Base-by-base conservation (phyloP, 1,139 yeast genomes). In the Blastobotrys proliferans region DNA sequence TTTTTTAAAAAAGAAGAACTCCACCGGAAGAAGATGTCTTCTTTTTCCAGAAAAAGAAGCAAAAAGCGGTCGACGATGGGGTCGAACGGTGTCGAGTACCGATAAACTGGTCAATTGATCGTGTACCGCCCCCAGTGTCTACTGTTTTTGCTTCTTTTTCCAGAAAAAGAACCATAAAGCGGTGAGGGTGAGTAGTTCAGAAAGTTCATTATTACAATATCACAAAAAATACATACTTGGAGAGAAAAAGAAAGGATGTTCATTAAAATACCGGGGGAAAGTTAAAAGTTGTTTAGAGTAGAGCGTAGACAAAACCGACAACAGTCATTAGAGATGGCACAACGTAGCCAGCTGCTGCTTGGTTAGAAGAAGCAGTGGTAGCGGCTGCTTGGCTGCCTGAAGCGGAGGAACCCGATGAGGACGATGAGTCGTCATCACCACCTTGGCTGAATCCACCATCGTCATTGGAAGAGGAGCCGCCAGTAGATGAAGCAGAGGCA, bases 321-420 rank as follows among this genome's bases (percentile, higher is more conserved):
- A 33, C 27, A 33, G 38, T 32, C 38, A 39, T 19, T 16, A 42
- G 21, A 21, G 40, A 33, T 28, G 40, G 36, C 18, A 40, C 19
- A 32, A 35, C 32, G 19, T 31, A 29, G 33, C 38, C 35, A 20
- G 47, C 33, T 19, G 18, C 37, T 21, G 49, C 41, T 20, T 43
- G 39, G 35, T 47, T 32, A 24, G 48, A 38, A 10, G 49, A 35
- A 20, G 47, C 42, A 24, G 47, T 21, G 21, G 44, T 13, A 17
- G 46, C 26, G 24, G 49, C 40, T 28, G 27, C 45, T 14, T 48
- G 40, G 27, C 30, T 44, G 25, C 30, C 33, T 20, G 55, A 41
- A 17, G 34, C 46, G 25, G 50, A 32, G 26, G 38, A 43, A 33
- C 51, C 28, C 31, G 33, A 44, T 25, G 52, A 24, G 31, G 43